phyloP scores from a whole-genome alignment of 192 early-diverging fungal species.

The Coemansia sp. region DNA sequence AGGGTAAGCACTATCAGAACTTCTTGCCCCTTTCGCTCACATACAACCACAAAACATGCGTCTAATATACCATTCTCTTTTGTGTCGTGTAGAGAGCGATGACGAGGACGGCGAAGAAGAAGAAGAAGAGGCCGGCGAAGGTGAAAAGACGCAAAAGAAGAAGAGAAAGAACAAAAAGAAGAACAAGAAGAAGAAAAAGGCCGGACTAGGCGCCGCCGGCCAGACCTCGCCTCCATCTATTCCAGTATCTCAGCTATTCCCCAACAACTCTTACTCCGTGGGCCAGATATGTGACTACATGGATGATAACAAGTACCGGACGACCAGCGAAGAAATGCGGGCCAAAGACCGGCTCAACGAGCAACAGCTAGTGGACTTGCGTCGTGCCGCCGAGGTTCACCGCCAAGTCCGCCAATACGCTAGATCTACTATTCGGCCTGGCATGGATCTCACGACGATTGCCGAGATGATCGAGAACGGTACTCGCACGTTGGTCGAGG shows the following conservation, averaged over 20 bases:
- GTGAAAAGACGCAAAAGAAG: slow-evolving; percentile 18
- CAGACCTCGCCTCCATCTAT: slow-evolving; percentile 70
- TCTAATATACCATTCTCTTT: not conserved
- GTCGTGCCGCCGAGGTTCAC: slow-evolving; percentile 93
- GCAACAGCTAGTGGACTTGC: slow-evolving; percentile 78
- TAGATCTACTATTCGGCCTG: slow-evolving; percentile 81
- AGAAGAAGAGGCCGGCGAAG: slow-evolving; percentile 15
- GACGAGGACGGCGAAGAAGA: slow-evolving; percentile 12
- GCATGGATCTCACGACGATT: slow-evolving; percentile 94
- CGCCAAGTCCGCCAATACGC: slow-evolving; percentile 87
- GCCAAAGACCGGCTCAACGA: slow-evolving; percentile 71
- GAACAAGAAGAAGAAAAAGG: slow-evolving; percentile 64
- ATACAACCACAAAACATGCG: not conserved
- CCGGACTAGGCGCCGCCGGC: slow-evolving; percentile 39
- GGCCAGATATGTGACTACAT: slow-evolving; percentile 86
- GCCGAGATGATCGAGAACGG: slow-evolving; percentile 93
- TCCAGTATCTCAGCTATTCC: slow-evolving; percentile 83
- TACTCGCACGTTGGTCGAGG: slow-evolving; percentile 84
- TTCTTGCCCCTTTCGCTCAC: not conserved
- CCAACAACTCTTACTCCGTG: slow-evolving; percentile 73
- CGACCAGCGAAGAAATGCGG: slow-evolving; percentile 92
- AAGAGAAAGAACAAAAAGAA: slow-evolving; percentile 69
- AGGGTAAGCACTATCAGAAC: slow-evolving; percentile 11
- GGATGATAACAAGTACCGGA: slow-evolving; percentile 86
- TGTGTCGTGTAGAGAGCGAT: slow-evolving; percentile 6